Conservation (phyloP, 495 filamentous ascomycete genomes). For the Halenospora varia region DNA sequence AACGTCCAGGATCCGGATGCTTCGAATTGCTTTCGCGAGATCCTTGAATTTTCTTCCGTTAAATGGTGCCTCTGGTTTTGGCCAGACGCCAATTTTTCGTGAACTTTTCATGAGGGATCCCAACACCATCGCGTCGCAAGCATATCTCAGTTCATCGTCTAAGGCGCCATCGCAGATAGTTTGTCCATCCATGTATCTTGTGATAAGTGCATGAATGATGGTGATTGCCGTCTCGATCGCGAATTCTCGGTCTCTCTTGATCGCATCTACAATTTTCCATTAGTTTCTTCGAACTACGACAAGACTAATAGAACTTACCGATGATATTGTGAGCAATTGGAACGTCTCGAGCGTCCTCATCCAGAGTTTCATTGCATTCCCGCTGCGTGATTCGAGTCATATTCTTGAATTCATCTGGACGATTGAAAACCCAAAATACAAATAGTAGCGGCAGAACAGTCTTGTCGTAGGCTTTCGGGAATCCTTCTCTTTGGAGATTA, state of each 20-base stretch:
- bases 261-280: conserved; percentile 4
- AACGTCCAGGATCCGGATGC: conserved; percentile 8
- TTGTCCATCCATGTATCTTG: conserved; percentile 4
- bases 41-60: conserved; percentile 3
- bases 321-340: conserved; percentile 12
- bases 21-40: conserved; percentile 3
- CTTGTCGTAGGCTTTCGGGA: neutral
- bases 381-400: conserved; percentile 8
- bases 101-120: conserved; percentile 16
- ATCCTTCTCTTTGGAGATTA: neutral
- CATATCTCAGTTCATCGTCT: neutral
- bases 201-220: conserved; percentile 3
- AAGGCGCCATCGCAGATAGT: neutral
- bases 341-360: conserved; percentile 2
- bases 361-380: conserved; percentile 9
- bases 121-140: conserved; percentile 18
- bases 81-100: conserved; percentile 7
- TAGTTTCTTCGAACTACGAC: too few relatives aligned
- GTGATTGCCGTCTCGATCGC: conserved; percentile 3
- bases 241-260: neutral
- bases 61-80: conserved; percentile 10
- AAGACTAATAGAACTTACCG: conserved; percentile 7
- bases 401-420: conserved; percentile 3
- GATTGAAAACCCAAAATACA: conserved; percentile 6
- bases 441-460: neutral